These are phyloP conservation scores for Flaveria sonorensis DNA, from an alignment of 129 eudicot genomes.

Conservation along the genomic window DNA sequence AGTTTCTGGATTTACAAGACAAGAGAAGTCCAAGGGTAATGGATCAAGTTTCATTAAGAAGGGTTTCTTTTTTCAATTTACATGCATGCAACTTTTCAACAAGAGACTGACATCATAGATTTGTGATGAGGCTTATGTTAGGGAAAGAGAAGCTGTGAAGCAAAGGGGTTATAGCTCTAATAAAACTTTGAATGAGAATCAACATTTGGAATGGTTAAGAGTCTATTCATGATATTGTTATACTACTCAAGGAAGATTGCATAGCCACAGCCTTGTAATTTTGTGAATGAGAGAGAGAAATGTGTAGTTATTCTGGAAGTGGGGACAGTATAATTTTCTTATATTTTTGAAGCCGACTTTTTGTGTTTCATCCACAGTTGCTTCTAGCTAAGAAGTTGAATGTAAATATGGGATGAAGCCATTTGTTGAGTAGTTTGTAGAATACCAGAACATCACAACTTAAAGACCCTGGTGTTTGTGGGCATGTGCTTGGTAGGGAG, in stretches of 20 bases:
- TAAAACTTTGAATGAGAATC: conserved; percentile 9
- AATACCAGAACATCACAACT: neutral
- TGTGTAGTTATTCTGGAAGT: neutral
- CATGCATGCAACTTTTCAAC: neutral
- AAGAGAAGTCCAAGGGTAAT: neutral
- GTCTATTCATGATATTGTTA: neutral
- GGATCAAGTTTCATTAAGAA: conserved; percentile 13
- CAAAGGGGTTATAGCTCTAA: neutral
- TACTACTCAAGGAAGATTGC: conserved; percentile 3
- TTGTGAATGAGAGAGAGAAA: conserved; percentile 9
- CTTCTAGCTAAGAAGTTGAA: neutral
- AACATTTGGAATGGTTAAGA: neutral
- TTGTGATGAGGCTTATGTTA: neutral
- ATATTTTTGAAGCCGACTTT: neutral
- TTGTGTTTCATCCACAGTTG: neutral
- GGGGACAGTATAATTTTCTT: neutral
- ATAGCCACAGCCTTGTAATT: neutral
- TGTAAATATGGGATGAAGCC: neutral
- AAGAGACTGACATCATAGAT: neutral
- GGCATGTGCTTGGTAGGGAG: conserved; percentile 2
- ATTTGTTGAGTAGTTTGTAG: neutral
- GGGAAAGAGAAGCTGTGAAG: neutral
- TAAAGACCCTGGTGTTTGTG: neutral
- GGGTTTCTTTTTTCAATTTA: neutral
- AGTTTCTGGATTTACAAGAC: conserved; percentile 15